Evolutionary conservation across 768 basidiomycete genomes (phyloP), one percentile per base, ranked within the genome.

Genomic region (Brasilioporus rufonigricans): DNA sequence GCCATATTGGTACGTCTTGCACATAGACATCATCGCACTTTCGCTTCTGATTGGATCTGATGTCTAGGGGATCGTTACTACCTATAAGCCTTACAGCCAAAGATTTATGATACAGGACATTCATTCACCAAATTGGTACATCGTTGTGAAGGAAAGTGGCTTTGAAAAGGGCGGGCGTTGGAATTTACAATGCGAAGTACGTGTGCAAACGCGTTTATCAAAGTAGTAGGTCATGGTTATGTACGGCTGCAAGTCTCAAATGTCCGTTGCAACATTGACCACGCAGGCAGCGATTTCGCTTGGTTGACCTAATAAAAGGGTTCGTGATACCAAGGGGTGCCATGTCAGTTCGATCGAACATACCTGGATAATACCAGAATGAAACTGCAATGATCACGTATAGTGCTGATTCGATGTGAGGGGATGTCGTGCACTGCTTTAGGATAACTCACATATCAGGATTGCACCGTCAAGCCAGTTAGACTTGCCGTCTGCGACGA

Each of bases 391-490:
- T 80, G 48, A 92, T 88, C 10, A 87, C 59, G 68, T 91, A 91
- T 27, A 90, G 72, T 36, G 78, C 84, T 87, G 58, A 44, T 44
- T 27, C 3, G 2, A 36, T n/a, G 9, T 29, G 40, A 62, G 27
- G 60, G 29, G 35, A 24, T 6, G 12, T 32, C 21, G 33, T 13
- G 27, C 18, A 26, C 3, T 3, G 19, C n/a, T 7, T 14, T 3
- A 38, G 14, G n/a, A 49, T 19, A 44, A 73, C 81, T 58, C 69
- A 84, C 85, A 81, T 77, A 89, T 86, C 23, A 93, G 63, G 53
- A 85, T 81, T 63, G 79, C 76, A 3, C 91, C 91, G 65, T 93
- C 91, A 16, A 93, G 74, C 83, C 91, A 94, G 66, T 91, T 92
- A 18, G 84, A 87, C 65, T 86, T 86, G 11, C 89, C 91, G 64